phyloP scores from a whole-genome alignment of 257 asterid genomes.

The Solanum stenotomum region DNA sequence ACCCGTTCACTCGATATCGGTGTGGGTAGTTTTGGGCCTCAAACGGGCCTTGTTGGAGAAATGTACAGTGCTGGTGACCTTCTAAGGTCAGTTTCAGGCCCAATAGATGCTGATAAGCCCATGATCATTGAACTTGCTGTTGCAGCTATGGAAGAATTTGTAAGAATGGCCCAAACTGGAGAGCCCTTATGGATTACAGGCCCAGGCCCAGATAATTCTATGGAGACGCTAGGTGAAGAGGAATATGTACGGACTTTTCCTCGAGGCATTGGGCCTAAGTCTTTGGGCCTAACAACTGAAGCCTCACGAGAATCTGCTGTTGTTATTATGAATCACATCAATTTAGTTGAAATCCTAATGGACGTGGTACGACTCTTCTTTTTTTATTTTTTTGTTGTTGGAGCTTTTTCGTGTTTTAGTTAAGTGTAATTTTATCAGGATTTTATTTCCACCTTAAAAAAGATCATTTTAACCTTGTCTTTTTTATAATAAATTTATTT shows the following conservation, averaged over 20 bases:
- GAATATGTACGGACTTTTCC: constrained; percentile 70
- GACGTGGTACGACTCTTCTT: constrained; percentile 48
- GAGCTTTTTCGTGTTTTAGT: not conserved
- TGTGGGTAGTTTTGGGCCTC: constrained; percentile 38
- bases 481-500: not conserved
- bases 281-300: constrained; percentile 72
- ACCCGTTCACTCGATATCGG: constrained; percentile 53
- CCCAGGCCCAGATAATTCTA: constrained; percentile 20
- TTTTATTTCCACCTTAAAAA: not conserved
- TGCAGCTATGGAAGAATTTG: constrained; percentile 78
- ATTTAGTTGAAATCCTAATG: constrained; percentile 85
- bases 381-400: not conserved
- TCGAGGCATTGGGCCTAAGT: constrained; percentile 90
- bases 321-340: constrained; percentile 80
- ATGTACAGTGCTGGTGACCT: constrained; percentile 46
- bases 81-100: constrained; percentile 45
- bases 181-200: constrained; percentile 58
- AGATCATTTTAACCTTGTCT: not conserved
- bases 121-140: constrained; percentile 63
- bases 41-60: constrained; percentile 35
- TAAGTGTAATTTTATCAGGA: too few relatives aligned
- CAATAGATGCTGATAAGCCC: constrained; percentile 63
- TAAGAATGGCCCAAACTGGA: constrained; percentile 50
- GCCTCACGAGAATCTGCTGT: constrained; percentile 86
- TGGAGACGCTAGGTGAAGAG: constrained; percentile 48